phyloP scores from a whole-genome alignment of 805 yeast genomes.

The Teunomyces barrocoloradensis region DNA sequence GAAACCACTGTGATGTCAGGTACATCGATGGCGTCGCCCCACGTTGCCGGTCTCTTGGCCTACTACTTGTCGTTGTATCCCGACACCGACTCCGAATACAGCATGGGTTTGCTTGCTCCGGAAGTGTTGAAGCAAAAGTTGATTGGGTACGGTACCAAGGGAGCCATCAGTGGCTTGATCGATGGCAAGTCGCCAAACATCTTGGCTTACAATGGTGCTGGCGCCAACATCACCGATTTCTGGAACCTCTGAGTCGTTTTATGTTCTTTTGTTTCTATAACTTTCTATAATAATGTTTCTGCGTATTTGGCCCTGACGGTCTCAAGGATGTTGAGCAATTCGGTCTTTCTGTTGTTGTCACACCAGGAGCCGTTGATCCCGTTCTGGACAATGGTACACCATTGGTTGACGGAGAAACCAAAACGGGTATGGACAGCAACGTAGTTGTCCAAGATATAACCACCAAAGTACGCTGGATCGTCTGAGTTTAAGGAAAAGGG shows the following conservation, averaged over 20 bases:
- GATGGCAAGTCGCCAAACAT: conserved; percentile 68
- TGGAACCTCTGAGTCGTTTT: conserved; percentile 38
- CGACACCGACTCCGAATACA: conserved; percentile 61
- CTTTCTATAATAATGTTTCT: conserved; percentile 7
- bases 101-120: conserved; percentile 60
- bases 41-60: conserved; percentile 86
- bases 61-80: conserved; percentile 89
- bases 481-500: conserved; percentile 77
- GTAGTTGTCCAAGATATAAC: conserved; percentile 62
- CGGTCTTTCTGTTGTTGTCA: conserved; percentile 51
- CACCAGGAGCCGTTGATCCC: conserved; percentile 76
- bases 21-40: conserved; percentile 98
- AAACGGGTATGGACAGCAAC: conserved; percentile 62
- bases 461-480: conserved; percentile 50
- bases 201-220: conserved; percentile 80
- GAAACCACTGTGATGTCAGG: conserved; percentile 84
- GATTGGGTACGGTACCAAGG: conserved; percentile 64
- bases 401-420: conserved; percentile 56
- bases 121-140: conserved; percentile 73
- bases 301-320: conserved; percentile 38
- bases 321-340: conserved; percentile 46
- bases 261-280: not conserved
- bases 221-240: conserved; percentile 64
- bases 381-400: conserved; percentile 64
- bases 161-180: conserved; percentile 59